These are phyloP conservation scores for Cornus suecica DNA, from an alignment of 148 eudicot genomes.

Conservation along the genomic window DNA sequence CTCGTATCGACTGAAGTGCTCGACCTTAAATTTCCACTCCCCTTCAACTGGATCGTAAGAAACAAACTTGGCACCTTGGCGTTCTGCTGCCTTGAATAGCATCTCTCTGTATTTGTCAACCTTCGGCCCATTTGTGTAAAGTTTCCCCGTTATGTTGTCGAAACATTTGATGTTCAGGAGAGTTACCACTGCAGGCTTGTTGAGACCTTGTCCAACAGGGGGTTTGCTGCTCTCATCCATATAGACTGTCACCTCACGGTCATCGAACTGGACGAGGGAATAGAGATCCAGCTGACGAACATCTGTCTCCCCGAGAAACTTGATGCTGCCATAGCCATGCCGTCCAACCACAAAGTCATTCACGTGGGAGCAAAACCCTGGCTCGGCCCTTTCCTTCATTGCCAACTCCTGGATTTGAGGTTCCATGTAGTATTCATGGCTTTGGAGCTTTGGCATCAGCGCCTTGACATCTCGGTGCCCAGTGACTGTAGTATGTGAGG, in stretches of 20 bases:
- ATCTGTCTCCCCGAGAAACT: constrained; percentile 64
- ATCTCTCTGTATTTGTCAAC: constrained; percentile 48
- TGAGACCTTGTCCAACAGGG: constrained; percentile 64
- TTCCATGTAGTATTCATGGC: constrained; percentile 48
- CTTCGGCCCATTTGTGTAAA: constrained; percentile 32
- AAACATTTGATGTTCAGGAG: constrained; percentile 53
- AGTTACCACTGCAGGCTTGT: constrained; percentile 68
- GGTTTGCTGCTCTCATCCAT: constrained; percentile 51
- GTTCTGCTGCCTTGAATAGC: constrained; percentile 41
- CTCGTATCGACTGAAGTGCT: constrained; percentile 40
- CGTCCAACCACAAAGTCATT: constrained; percentile 71
- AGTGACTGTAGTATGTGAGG: not conserved
- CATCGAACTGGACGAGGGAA: constrained; percentile 40
- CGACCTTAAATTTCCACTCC: constrained; percentile 64
- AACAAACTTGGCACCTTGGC: constrained; percentile 63
- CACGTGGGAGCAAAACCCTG: constrained; percentile 59
- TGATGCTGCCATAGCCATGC: constrained; percentile 60
- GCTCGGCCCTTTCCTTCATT: constrained; percentile 39
- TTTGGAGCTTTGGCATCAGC: constrained; percentile 50
- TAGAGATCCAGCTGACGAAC: constrained; percentile 53
- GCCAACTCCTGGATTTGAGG: constrained; percentile 46
- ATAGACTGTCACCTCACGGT: constrained; percentile 56
- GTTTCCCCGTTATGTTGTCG: constrained; percentile 47
- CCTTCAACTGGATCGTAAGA: constrained; percentile 54
- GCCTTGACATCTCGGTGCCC: constrained; percentile 3